Percentiles rank a stretch among this genome's conserved stretches.
phyloP scores from a whole-genome alignment of 2,329 filamentous ascomycete genomes.

The Pyrenochaeta sp. region DNA sequence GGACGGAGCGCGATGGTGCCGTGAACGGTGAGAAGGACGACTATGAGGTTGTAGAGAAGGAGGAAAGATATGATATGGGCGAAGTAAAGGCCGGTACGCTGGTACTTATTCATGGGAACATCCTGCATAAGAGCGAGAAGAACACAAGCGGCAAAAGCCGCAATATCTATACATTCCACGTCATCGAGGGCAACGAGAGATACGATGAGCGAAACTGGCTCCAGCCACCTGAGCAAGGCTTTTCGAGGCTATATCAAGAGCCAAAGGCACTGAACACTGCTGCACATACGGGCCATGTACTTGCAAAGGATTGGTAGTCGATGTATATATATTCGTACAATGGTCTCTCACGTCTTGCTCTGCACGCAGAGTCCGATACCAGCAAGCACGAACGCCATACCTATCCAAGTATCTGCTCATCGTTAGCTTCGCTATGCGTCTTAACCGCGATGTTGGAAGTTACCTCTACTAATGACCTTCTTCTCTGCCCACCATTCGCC shows the following conservation, averaged over 20 bases:
- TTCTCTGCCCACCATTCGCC: conserved; percentile 95
- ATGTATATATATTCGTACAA: not conserved
- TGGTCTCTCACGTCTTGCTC: conserved; percentile 47
- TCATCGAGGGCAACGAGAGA: conserved; percentile 81
- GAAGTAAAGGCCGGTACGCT: conserved; percentile 91
- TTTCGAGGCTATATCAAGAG: conserved; percentile 69
- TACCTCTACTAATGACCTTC: conserved; percentile 86
- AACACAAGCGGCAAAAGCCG: conserved; percentile 86
- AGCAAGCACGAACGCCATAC: conserved; percentile 79
- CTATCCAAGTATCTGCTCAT: conserved; percentile 76
- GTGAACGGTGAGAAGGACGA: conserved; percentile 37
- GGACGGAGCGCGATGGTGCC: conserved; percentile 52
- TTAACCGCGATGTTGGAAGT: conserved; percentile 36
- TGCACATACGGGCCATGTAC: conserved; percentile 9
- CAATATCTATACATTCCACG: conserved; percentile 97
- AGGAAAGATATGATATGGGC: conserved; percentile 74
- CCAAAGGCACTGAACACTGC: conserved; percentile 1
- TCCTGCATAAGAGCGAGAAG: conserved; percentile 95
- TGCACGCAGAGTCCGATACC: conserved; percentile 88
- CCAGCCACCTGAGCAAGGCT: conserved; percentile 81
- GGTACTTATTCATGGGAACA: conserved; percentile 93
- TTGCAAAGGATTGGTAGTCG: conserved; percentile 25
- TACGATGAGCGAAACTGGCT: conserved; percentile 95
- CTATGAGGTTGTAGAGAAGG: conserved; percentile 41
- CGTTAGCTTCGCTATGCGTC: conserved; percentile 11